Evolutionary conservation across 768 basidiomycete genomes (phyloP).

Genomic region (Agaricus blazei): DNA sequence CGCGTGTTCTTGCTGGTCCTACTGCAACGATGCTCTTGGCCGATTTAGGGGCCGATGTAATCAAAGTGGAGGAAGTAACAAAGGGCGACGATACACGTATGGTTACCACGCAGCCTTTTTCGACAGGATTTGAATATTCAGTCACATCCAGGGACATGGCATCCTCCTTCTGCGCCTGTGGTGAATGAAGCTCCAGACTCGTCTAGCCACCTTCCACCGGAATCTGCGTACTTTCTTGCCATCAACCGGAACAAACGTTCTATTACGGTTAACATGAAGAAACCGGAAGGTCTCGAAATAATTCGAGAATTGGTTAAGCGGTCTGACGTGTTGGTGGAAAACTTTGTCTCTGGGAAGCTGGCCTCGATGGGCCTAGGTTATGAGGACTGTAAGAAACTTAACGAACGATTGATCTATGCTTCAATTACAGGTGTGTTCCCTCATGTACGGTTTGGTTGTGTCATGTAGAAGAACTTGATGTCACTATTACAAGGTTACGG

Average conservation of each 20-base stretch:
- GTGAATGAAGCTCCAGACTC: slow-evolving; percentile 43
- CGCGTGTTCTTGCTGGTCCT: slow-evolving; percentile 88
- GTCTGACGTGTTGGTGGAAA: slow-evolving; percentile 88
- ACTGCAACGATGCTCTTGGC: slow-evolving; percentile 92
- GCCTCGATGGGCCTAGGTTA: slow-evolving; percentile 81
- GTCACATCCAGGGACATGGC: slow-evolving; percentile 51
- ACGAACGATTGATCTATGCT: slow-evolving; percentile 79
- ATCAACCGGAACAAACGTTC: slow-evolving; percentile 89
- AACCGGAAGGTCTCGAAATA: slow-evolving; percentile 69
- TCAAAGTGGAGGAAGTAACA: slow-evolving; percentile 82
- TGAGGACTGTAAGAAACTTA: slow-evolving; percentile 73
- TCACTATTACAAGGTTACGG: slow-evolving; percentile 30
- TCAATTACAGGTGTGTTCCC: slow-evolving; percentile 71
- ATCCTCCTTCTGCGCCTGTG: slow-evolving; percentile 54
- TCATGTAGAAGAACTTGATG: background rate
- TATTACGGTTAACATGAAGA: slow-evolving; percentile 86
- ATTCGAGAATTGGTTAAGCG: slow-evolving; percentile 62
- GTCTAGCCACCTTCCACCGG: slow-evolving; percentile 69
- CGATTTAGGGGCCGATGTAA: slow-evolving; percentile 88
- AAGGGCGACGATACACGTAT: slow-evolving; percentile 88
- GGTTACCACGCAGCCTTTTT: slow-evolving; percentile 16
- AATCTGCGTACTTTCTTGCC: slow-evolving; percentile 90
- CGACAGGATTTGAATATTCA: background rate
- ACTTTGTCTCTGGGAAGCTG: slow-evolving; percentile 83
- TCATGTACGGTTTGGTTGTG: background rate